Percentiles rank a stretch among this genome's conserved stretches.
phyloP scores from a whole-genome alignment of 331 rosid genomes.

The Prunus yedoensis region DNA sequence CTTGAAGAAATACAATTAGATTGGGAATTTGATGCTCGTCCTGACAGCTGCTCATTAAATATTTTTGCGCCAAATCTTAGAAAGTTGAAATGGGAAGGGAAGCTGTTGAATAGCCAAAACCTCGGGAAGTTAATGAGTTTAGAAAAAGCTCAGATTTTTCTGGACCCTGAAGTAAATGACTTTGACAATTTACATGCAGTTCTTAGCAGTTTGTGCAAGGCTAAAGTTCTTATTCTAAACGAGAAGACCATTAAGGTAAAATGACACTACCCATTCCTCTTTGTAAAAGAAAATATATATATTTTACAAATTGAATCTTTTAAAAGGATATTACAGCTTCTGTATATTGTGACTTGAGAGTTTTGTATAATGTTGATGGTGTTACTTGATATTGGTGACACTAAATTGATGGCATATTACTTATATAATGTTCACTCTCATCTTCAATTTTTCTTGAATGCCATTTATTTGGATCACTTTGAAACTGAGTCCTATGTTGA shows the following conservation, averaged over 20 bases:
- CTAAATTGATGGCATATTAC: too few species aligned
- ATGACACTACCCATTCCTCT: background rate
- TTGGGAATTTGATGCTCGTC: background rate
- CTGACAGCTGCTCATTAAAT: background rate
- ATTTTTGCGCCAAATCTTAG: constrained; percentile 4
- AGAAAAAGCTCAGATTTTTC: background rate
- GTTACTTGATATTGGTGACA: too few species aligned
- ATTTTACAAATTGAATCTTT: background rate
- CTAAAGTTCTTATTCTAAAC: background rate
- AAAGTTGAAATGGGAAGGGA: background rate
- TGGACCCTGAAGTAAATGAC: background rate
- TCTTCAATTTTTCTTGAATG: too few species aligned
- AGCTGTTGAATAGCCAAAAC: background rate
- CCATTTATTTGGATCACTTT: too few species aligned
- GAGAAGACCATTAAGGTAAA: background rate
- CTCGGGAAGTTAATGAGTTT: background rate
- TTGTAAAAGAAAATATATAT: too few species aligned
- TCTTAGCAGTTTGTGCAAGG: background rate
- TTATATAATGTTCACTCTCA: too few species aligned
- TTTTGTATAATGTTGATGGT: too few species aligned
- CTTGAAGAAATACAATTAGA: background rate
- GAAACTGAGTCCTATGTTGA: too few species aligned
- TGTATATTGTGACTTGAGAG: background rate
- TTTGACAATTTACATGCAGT: background rate
- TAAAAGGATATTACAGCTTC: too few species aligned